These are phyloP conservation scores for Persicaria tinctoria DNA, from an alignment of 148 eudicot species.

Conservation along the genomic window DNA sequence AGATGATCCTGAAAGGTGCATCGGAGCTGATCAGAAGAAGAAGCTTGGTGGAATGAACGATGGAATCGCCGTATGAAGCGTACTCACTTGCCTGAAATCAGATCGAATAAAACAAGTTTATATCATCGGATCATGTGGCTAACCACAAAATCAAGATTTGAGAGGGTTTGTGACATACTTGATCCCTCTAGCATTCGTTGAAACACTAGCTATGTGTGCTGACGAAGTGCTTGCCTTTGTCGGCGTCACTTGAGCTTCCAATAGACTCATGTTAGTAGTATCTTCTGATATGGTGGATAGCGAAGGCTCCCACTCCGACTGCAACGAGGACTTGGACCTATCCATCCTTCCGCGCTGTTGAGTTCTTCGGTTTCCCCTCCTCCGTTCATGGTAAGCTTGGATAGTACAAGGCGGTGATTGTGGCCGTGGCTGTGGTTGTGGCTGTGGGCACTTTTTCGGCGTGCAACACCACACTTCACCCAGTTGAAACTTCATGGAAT, in stretches of 20 bases:
- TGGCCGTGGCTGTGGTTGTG: background rate
- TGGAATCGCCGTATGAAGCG: background rate
- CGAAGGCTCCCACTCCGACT: conserved; percentile 1
- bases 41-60: background rate
- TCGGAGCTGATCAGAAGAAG: background rate
- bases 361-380: background rate
- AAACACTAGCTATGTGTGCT: background rate
- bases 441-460: background rate
- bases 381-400: background rate
- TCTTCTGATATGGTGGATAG: conserved; percentile 1
- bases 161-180: background rate
- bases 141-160: background rate
- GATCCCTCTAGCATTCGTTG: conserved; percentile 2
- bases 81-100: conserved; percentile 1
- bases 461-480: background rate
- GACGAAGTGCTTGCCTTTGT: background rate
- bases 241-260: background rate
- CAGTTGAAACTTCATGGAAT: background rate
- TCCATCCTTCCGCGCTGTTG: background rate
- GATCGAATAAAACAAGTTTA: background rate
- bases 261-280: background rate
- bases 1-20: background rate
- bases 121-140: too few relatives aligned
- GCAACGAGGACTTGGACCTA: background rate
- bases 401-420: background rate